Evolutionary conservation across 345 rosid species (phyloP).

Genomic region (Kandelia obovata): DNA sequence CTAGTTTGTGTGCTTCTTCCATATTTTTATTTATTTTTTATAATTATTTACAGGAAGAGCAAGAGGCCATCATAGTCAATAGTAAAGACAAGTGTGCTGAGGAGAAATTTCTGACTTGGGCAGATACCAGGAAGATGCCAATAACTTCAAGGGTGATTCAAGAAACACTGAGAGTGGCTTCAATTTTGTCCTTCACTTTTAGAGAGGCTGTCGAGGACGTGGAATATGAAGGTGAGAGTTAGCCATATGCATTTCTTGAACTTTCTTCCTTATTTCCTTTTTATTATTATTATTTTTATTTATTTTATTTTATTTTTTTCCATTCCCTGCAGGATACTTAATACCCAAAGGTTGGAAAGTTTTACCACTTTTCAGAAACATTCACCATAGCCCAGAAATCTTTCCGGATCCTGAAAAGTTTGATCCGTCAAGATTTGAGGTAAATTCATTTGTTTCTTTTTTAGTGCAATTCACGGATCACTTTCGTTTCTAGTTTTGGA

Average conservation of each 20-base stretch:
- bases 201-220: conserved; percentile 93
- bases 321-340: conserved; percentile 31
- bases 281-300: background rate
- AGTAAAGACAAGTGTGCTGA: conserved; percentile 36
- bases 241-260: background rate
- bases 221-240: conserved; percentile 61
- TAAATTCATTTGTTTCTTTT: conserved; percentile 1
- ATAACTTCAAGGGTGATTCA: conserved; percentile 72
- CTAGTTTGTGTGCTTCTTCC: background rate
- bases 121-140: conserved; percentile 73
- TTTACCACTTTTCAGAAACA: conserved; percentile 47
- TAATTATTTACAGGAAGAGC: conserved; percentile 52
- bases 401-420: conserved; percentile 41
- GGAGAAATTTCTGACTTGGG: conserved; percentile 50
- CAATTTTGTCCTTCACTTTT: conserved; percentile 80
- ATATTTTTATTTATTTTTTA: background rate
- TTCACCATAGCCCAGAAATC: conserved; percentile 44
- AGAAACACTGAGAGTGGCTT: conserved; percentile 79
- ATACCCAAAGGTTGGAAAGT: conserved; percentile 67
- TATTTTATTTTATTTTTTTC: too few relatives aligned
- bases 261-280: background rate
- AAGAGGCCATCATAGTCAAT: conserved; percentile 44
- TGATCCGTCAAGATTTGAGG: conserved; percentile 54
- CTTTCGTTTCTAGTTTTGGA: too few relatives aligned
- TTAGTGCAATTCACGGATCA: background rate